Conservation (phyloP, 495 filamentous ascomycete genomes). For the Penicillium desertorum region DNA sequence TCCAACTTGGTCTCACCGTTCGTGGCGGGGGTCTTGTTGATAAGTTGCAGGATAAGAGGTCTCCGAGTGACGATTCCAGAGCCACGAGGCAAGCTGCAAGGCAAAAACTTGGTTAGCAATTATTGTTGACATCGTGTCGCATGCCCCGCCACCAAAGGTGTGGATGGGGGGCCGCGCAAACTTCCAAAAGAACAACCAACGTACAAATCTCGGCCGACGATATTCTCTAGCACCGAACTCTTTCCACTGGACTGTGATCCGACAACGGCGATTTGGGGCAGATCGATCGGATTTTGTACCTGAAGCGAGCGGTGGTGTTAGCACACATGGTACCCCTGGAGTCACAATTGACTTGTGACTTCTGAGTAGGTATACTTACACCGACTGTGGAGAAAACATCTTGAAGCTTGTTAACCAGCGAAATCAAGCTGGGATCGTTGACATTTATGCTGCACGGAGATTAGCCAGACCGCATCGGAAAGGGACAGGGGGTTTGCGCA, state of each 20-base stretch:
- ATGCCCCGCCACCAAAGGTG: constrained; percentile 19
- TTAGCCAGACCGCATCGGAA: constrained; percentile 35
- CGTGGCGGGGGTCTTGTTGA: constrained; percentile 70
- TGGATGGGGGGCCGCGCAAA: constrained; percentile 8
- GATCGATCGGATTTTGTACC: constrained; percentile 97
- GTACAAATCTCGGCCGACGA: constrained; percentile 98
- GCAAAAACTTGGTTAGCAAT: constrained; percentile 29
- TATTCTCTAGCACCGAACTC: constrained; percentile 99
- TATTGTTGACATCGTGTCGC: constrained; percentile 20
- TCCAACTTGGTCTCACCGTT: constrained; percentile 75
- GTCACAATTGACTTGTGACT: constrained; percentile 11
- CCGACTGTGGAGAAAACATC: constrained; percentile 99
- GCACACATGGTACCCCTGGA: constrained; percentile 11
- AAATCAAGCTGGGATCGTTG: constrained; percentile 78
- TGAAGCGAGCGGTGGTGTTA: constrained; percentile 43
- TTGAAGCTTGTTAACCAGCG: constrained; percentile 97
- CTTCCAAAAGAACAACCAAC: constrained; percentile 26
- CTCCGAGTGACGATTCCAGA: constrained; percentile 96
- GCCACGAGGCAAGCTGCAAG: constrained; percentile 83
- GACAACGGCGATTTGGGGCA: constrained; percentile 98
- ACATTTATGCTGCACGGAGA: constrained; percentile 66
- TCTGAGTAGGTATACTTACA: constrained; percentile 56
- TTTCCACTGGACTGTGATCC: constrained; percentile 99
- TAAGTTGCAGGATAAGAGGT: constrained; percentile 95
- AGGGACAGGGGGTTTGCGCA: constrained; percentile 36